Evolutionary conservation across 768 basidiomycete genomes (phyloP).

Genomic region (Mrakia frigida): DNA sequence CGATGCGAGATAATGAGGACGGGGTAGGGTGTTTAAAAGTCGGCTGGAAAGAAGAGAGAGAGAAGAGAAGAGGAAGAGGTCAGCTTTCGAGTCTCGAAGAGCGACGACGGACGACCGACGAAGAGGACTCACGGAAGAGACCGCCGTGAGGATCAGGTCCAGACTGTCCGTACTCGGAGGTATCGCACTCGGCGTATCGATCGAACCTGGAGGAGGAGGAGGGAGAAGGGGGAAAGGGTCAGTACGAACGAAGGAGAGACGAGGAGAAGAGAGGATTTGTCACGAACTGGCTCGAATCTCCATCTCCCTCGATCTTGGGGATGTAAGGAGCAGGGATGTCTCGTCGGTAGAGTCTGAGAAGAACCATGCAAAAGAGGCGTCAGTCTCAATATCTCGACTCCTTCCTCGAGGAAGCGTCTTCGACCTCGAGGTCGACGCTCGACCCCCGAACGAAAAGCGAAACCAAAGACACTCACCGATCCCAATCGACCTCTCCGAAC

Average conservation of each 20-base stretch:
- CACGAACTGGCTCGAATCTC: constrained; percentile 75
- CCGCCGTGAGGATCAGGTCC: constrained; percentile 52
- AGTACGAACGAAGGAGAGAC: background rate
- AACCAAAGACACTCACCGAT: constrained; percentile 34
- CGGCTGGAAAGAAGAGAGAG: background rate
- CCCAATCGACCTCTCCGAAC: constrained; percentile 87
- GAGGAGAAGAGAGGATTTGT: background rate
- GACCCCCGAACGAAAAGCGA: no score
- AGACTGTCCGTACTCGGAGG: constrained; percentile 46
- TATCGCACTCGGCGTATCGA: constrained; percentile 48
- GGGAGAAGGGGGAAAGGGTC: background rate
- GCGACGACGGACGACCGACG: background rate
- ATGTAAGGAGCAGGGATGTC: constrained; percentile 95
- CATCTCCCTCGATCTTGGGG: constrained; percentile 84
- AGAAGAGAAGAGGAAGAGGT: background rate
- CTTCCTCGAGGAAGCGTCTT: no score
- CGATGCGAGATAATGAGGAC: background rate
- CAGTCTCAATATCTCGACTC: no score
- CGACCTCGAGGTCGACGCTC: no score
- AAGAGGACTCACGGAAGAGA: constrained; percentile 56
- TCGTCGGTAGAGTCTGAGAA: constrained; percentile 57
- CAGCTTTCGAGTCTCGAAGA: background rate
- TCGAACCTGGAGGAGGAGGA: constrained; percentile 44
- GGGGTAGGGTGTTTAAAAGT: background rate
- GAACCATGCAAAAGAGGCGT: background rate